phyloP scores from a whole-genome alignment of 768 basidiomycete genomes.

The Mycena metata region DNA sequence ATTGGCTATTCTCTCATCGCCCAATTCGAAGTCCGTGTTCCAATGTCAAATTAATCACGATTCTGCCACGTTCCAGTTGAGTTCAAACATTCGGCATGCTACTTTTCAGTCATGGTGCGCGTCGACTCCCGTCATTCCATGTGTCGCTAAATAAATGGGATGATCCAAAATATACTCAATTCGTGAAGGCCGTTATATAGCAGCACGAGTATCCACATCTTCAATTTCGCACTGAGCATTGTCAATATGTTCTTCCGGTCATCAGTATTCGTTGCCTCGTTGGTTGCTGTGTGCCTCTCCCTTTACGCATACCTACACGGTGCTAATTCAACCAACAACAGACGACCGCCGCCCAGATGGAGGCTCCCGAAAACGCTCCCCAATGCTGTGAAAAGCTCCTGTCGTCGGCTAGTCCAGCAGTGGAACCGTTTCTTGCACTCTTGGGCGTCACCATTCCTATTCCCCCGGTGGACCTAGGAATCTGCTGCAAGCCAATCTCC shows the following conservation, averaged over 20 bases:
- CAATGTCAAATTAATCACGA: slow-evolving; percentile 8
- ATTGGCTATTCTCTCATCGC: neutral
- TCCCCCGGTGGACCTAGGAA: slow-evolving; percentile 15
- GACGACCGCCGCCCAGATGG: slow-evolving; percentile 5
- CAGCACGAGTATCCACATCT: neutral
- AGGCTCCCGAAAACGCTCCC: neutral
- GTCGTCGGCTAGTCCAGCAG: slow-evolving; percentile 15
- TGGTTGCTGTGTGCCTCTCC: slow-evolving; percentile 12
- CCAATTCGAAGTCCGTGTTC: neutral
- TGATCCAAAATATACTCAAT: slow-evolving; percentile 7
- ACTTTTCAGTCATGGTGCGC: too few relatives aligned
- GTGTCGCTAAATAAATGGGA: slow-evolving; percentile 12
- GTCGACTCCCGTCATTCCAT: slow-evolving; percentile 12
- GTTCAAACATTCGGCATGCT: slow-evolving; percentile 12
- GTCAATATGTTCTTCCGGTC: slow-evolving; percentile 15
- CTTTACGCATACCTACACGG: slow-evolving; percentile 1
- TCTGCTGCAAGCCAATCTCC: slow-evolving; percentile 20
- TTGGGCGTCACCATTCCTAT: slow-evolving; percentile 18
- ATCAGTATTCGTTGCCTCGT: slow-evolving; percentile 9
- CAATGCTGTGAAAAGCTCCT: slow-evolving; percentile 20
- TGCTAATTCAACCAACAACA: slow-evolving; percentile 9
- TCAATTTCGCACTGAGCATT: slow-evolving; percentile 1
- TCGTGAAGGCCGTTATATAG: slow-evolving; percentile 8
- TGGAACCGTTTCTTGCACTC: slow-evolving; percentile 15
- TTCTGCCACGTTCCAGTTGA: slow-evolving; percentile 3